A percentile compares a stretch with the other conserved stretches of the same genome.
phyloP scores from a whole-genome alignment of 305 asterid species.

The Fraxinus latifolia region DNA sequence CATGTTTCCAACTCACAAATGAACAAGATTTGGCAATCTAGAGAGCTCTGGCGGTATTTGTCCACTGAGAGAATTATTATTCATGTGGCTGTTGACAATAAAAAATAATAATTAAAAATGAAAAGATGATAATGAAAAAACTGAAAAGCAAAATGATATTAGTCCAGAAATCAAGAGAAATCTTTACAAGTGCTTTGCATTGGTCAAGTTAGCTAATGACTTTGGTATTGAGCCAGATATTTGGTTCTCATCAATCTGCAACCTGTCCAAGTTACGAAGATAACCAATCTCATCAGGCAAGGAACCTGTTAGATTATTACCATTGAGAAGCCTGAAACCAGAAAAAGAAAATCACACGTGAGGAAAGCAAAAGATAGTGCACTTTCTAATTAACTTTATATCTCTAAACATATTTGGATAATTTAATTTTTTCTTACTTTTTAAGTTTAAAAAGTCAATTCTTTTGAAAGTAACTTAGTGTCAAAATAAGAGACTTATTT shows the following conservation, averaged over 20 bases:
- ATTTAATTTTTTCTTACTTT: neutral
- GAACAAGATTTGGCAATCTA: conserved; percentile 46
- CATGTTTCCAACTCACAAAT: conserved; percentile 44
- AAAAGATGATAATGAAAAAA: neutral
- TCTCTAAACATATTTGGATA: neutral
- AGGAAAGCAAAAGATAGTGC: conserved; percentile 1
- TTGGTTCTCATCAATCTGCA: conserved; percentile 80
- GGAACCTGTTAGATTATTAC: conserved; percentile 76
- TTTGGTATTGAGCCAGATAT: conserved; percentile 77
- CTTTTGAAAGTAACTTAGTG: neutral
- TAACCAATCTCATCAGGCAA: conserved; percentile 88
- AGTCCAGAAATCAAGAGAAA: conserved; percentile 19
- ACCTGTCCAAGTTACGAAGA: conserved; percentile 71
- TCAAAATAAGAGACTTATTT: neutral
- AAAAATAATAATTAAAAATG: conserved; percentile 15
- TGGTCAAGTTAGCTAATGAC: conserved; percentile 67
- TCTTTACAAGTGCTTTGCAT: conserved; percentile 62
- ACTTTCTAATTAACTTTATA: neutral
- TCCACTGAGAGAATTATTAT: conserved; percentile 60
- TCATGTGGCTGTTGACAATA: conserved; percentile 56
- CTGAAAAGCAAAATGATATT: conserved; percentile 5
- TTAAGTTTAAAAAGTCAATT: neutral
- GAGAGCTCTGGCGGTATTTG: conserved; percentile 58
- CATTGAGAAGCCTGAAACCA: conserved; percentile 76
- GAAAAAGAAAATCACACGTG: conserved; percentile 1